Conservation (phyloP, 768 basidiomycete species). For the Boletus rubropictus region DNA sequence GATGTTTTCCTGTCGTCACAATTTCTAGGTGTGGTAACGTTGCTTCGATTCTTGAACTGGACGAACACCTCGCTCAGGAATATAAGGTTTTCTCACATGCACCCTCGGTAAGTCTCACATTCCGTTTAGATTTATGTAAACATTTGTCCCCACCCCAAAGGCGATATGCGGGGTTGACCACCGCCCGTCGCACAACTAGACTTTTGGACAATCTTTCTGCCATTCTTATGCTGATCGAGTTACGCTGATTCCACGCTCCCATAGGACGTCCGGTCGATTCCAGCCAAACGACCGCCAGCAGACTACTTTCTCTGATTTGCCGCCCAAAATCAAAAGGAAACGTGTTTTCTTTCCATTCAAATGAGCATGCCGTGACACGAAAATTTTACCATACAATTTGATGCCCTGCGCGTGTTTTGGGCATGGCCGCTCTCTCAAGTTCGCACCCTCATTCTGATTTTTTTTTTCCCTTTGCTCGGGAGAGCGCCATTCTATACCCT, state of each 20-base stretch:
- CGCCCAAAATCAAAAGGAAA: slow-evolving; percentile 3
- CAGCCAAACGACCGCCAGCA: slow-evolving; percentile 78
- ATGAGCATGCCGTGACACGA: slow-evolving; percentile 17
- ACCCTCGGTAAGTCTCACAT: slow-evolving; percentile 55
- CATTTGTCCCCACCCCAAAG: slow-evolving; percentile 11
- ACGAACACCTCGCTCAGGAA: slow-evolving; percentile 88
- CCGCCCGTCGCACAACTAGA: slow-evolving; percentile 3
- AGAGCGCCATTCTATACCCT: slow-evolving; percentile 16
- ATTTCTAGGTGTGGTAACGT: slow-evolving; percentile 83
- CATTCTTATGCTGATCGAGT: neutral
- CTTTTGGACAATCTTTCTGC: slow-evolving; percentile 2
- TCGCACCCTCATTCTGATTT: slow-evolving; percentile 17
- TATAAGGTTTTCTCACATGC: slow-evolving; percentile 96
- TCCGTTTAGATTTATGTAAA: slow-evolving; percentile 11
- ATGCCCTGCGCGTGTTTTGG: slow-evolving; percentile 24
- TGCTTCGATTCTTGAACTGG: slow-evolving; percentile 89
- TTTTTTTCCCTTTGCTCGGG: slow-evolving; percentile 13
- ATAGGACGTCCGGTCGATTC: slow-evolving; percentile 77
- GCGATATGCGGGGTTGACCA: slow-evolving; percentile 25
- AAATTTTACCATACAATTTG: slow-evolving; percentile 9
- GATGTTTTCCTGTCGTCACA: slow-evolving; percentile 8
- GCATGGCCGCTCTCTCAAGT: slow-evolving; percentile 21
- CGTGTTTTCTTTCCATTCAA: slow-evolving; percentile 15
- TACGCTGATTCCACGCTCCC: slow-evolving; percentile 3
- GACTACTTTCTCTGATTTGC: slow-evolving; percentile 72